These are phyloP conservation scores for Stereocaulon alpinum DNA, from an alignment of 495 filamentous ascomycete species.

Conservation along the genomic window DNA sequence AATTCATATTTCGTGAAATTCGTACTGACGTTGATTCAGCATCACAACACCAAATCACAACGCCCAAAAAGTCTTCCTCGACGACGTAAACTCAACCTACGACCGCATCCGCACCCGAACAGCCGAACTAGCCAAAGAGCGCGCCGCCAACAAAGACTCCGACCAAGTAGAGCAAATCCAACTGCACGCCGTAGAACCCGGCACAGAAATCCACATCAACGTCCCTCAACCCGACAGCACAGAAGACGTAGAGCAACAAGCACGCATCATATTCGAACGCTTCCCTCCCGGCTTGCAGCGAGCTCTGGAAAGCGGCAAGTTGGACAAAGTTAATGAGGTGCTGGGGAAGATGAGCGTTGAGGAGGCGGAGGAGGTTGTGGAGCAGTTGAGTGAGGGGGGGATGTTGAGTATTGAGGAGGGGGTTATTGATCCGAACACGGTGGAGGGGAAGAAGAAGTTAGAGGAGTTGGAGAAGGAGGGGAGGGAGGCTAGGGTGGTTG, in stretches of 20 bases:
- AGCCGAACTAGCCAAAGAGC: constrained; percentile 62
- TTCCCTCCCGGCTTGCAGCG: constrained; percentile 73
- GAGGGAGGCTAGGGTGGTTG: constrained; percentile 26
- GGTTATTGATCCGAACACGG: constrained; percentile 92
- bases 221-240: constrained; percentile 53
- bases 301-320: constrained; percentile 70
- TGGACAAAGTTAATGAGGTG: constrained; percentile 95
- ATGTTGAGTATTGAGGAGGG: constrained; percentile 88
- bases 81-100: constrained; percentile 86
- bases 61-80: constrained; percentile 81
- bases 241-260: constrained; percentile 53
- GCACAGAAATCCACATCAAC: constrained; percentile 82
- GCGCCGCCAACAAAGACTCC: constrained; percentile 49
- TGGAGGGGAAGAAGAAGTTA: constrained; percentile 70
- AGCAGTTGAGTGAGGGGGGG: constrained; percentile 67
- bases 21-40: constrained; percentile 30
- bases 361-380: constrained; percentile 86
- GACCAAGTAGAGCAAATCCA: constrained; percentile 90
- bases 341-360: constrained; percentile 86
- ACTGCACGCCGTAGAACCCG: constrained; percentile 89
- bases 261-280: constrained; percentile 67
- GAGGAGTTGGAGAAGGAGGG: constrained; percentile 64
- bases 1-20: constrained; percentile 9
- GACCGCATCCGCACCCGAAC: constrained; percentile 65
- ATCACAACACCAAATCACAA: constrained; percentile 88